These are phyloP conservation scores for Saccharomycopsis guyanensis DNA, from an alignment of 805 yeast species.

Conservation along the genomic window DNA sequence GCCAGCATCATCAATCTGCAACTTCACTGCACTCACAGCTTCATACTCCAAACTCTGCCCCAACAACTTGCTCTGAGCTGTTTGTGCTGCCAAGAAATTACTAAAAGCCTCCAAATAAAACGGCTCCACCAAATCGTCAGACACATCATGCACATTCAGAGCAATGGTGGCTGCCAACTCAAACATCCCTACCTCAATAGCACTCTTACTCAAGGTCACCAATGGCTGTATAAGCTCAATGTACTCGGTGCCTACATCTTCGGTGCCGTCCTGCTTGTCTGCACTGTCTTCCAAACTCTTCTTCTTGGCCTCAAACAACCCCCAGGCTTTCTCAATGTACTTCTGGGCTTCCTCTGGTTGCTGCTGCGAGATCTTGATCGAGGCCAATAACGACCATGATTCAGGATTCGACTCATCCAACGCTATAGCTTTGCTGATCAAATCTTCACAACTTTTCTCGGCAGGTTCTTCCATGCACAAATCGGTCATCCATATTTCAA, in stretches of 20 bases:
- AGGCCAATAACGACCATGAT: slow-evolving; percentile 72
- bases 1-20: slow-evolving; percentile 9
- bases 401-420: slow-evolving; percentile 52
- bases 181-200: slow-evolving; percentile 68
- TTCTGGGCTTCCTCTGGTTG: slow-evolving; percentile 60
- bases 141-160: slow-evolving; percentile 59
- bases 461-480: slow-evolving; percentile 91
- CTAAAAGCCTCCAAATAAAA: slow-evolving; percentile 81
- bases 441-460: slow-evolving; percentile 66
- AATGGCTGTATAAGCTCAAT: slow-evolving; percentile 69
- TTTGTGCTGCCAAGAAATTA: slow-evolving; percentile 42
- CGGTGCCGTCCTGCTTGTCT: slow-evolving; percentile 18
- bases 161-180: slow-evolving; percentile 65
- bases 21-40: slow-evolving; percentile 9
- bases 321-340: slow-evolving; percentile 68
- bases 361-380: slow-evolving; percentile 85
- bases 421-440: slow-evolving; percentile 55
- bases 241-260: slow-evolving; percentile 43
- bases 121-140: slow-evolving; percentile 77
- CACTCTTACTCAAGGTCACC: slow-evolving; percentile 60
- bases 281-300: slow-evolving; percentile 35
- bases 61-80: slow-evolving; percentile 17
- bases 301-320: slow-evolving; percentile 49
- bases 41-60: not conserved
- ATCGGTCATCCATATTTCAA: slow-evolving; percentile 98